These are phyloP conservation scores for Lactuca sativa DNA, from an alignment of 129 eudicot species.

Conservation along the genomic window DNA sequence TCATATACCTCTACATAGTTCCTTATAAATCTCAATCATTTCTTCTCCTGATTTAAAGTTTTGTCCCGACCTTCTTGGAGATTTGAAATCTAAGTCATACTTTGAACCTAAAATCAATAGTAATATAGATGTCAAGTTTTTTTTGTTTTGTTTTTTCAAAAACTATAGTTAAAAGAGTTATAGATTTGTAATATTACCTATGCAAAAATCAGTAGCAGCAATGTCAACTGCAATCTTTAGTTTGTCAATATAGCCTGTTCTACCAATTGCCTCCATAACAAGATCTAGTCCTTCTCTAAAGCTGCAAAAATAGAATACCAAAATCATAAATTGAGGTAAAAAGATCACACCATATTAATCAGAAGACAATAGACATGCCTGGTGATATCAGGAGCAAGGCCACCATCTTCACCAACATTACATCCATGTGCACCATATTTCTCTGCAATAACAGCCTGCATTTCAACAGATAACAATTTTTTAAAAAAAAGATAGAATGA, in stretches of 20 bases:
- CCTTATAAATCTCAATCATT: constrained; percentile 87
- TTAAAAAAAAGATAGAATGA: not conserved
- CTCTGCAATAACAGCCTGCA: constrained; percentile 85
- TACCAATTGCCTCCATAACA: constrained; percentile 82
- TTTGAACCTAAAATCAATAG: constrained; percentile 64
- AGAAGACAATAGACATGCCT: constrained; percentile 46
- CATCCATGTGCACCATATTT: constrained; percentile 81
- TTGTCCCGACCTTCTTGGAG: constrained; percentile 78
- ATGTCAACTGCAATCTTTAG: constrained; percentile 84
- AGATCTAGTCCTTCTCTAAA: constrained; percentile 86
- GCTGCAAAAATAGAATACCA: constrained; percentile 58
- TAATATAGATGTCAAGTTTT: constrained; percentile 16
- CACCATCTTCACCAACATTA: constrained; percentile 95
- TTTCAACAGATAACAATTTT: constrained; percentile 15
- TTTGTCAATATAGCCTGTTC: constrained; percentile 78
- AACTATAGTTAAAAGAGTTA: not conserved
- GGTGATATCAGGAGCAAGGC: constrained; percentile 90
- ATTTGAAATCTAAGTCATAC: constrained; percentile 83
- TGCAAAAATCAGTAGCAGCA: constrained; percentile 98
- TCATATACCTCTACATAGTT: constrained; percentile 71
- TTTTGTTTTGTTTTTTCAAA: not conserved
- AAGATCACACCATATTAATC: constrained; percentile 11
- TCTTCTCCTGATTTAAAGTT: constrained; percentile 95
- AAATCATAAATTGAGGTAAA: constrained; percentile 21
- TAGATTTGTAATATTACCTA: constrained; percentile 45